A percentile compares a stretch with the other conserved stretches of the same genome.
Evolutionary conservation across 805 yeast species (phyloP).

Genomic region (Ogataea neopini): DNA sequence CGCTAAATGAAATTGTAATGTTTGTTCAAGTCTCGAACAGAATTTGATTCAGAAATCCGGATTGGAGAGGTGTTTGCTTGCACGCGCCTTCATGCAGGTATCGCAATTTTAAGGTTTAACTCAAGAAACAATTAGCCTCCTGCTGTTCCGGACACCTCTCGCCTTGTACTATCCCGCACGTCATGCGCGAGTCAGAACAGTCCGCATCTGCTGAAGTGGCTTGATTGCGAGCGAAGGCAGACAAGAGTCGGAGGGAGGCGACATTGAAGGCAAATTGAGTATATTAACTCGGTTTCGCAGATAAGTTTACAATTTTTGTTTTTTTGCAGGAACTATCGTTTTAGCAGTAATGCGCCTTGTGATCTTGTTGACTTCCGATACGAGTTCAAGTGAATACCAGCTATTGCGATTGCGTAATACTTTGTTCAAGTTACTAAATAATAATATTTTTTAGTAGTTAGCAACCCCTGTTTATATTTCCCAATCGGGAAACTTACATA

Average conservation of each 20-base stretch:
- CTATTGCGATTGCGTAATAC: no score
- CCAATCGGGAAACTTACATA: not conserved
- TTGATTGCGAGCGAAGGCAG: not conserved
- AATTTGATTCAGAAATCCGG: not conserved
- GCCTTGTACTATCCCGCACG: not conserved
- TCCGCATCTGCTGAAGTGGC: not conserved
- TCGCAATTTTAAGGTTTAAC: not conserved
- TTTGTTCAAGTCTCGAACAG: not conserved
- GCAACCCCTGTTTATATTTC: constrained; percentile 3
- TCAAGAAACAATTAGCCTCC: not conserved
- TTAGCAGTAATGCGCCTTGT: no score
- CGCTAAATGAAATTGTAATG: not conserved
- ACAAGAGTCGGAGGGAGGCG: not conserved
- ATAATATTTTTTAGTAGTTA: not conserved
- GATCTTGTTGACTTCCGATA: no score
- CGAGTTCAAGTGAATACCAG: no score
- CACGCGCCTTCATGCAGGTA: not conserved
- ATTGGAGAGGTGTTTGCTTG: not conserved
- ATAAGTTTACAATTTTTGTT: no score
- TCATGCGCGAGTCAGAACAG: constrained; percentile 3
- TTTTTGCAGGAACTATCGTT: not conserved
- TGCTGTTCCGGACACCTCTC: not conserved
- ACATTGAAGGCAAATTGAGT: not conserved
- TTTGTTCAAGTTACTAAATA: not conserved
- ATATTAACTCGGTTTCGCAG: not conserved